phyloP scores from a whole-genome alignment of 2,329 filamentous ascomycete species.

The Talaromyces sp. region DNA sequence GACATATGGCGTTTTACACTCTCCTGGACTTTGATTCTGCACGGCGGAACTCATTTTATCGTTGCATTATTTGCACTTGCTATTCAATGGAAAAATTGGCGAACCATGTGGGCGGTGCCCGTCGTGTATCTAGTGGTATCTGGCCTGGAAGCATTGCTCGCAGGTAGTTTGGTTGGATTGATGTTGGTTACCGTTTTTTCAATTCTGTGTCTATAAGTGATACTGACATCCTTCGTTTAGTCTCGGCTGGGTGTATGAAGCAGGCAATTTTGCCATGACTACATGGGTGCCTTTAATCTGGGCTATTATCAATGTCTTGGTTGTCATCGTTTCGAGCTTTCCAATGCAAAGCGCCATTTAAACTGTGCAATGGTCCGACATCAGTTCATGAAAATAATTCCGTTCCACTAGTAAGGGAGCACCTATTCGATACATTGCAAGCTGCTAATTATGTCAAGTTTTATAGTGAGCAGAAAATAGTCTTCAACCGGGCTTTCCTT shows the following conservation, averaged over 20 bases:
- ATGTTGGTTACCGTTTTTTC: conserved; percentile 52
- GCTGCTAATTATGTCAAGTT: background rate
- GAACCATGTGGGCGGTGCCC: conserved; percentile 62
- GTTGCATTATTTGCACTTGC: conserved; percentile 66
- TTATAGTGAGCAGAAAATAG: background rate
- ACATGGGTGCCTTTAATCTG: conserved; percentile 91
- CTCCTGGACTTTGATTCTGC: conserved; percentile 78
- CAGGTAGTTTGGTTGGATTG: conserved; percentile 74
- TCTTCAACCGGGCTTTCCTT: background rate
- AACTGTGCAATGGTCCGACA: conserved; percentile 19
- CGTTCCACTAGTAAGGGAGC: background rate
- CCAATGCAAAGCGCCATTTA: conserved; percentile 85
- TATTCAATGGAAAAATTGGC: conserved; percentile 54
- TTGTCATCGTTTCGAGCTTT: conserved; percentile 81
- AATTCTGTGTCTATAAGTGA: background rate
- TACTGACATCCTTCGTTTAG: conserved; percentile 36
- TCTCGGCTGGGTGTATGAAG: conserved; percentile 71
- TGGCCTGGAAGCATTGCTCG: conserved; percentile 68
- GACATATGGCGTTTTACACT: conserved; percentile 87
- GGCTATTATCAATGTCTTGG: conserved; percentile 75
- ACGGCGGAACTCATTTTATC: conserved; percentile 66
- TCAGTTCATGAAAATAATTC: background rate
- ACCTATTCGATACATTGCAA: background rate
- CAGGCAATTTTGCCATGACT: conserved; percentile 83
- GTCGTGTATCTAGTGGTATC: conserved; percentile 65